phyloP scores from a whole-genome alignment of 306 rosid species.

The Prosopis cineraria region DNA sequence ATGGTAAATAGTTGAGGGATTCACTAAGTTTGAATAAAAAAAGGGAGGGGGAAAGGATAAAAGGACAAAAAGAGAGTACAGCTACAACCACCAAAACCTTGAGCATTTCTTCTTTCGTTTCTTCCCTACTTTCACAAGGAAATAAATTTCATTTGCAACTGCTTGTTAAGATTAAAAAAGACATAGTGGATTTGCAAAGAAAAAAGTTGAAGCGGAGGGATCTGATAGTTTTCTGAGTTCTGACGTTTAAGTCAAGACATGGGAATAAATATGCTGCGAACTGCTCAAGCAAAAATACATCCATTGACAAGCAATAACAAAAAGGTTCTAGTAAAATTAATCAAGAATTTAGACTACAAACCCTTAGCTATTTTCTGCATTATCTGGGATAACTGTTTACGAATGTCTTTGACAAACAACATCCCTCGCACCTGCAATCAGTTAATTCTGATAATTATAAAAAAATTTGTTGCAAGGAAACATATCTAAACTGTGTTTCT shows the following conservation, averaged over 20 bases:
- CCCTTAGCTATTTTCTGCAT: constrained; percentile 89
- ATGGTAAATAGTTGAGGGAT: constrained; percentile 5
- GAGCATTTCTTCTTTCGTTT: not conserved
- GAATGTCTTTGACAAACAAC: constrained; percentile 86
- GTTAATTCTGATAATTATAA: constrained; percentile 34
- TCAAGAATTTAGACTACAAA: constrained; percentile 43
- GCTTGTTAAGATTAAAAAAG: not conserved
- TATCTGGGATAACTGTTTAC: constrained; percentile 85
- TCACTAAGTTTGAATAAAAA: constrained; percentile 9
- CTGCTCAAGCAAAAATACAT: constrained; percentile 10
- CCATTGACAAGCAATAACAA: constrained; percentile 12
- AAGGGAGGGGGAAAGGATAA: too few species aligned
- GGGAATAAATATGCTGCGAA: not conserved
- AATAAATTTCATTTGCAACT: constrained; percentile 24
- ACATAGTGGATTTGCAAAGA: not conserved
- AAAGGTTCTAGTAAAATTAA: not conserved
- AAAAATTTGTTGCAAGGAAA: constrained; percentile 23
- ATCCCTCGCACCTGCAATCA: constrained; percentile 88
- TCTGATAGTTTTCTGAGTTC: not conserved
- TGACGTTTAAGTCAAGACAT: not conserved
- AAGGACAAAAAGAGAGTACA: not conserved
- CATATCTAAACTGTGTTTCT: constrained; percentile 6
- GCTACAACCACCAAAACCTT: not conserved
- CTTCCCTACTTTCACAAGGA: not conserved
- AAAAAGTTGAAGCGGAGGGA: not conserved